Conservation (phyloP, 768 basidiomycete genomes). For the Lentinula raphanica region DNA sequence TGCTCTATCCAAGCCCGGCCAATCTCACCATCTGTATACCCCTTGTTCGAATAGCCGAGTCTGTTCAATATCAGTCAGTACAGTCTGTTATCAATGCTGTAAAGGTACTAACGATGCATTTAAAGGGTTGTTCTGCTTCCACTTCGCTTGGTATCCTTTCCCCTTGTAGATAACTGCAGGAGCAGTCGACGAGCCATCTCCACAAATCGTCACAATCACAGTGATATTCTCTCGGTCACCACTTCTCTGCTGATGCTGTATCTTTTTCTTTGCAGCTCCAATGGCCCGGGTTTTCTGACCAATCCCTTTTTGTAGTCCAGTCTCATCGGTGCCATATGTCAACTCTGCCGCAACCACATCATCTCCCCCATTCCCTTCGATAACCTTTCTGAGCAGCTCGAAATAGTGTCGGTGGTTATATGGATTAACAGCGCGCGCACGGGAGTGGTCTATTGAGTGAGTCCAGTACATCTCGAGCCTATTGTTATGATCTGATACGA, state of each 20-base stretch:
- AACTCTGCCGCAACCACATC: too few relatives aligned
- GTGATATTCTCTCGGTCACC: conserved; percentile 34
- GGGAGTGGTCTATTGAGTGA: conserved; percentile 14
- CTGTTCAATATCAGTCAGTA: not conserved
- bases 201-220: conserved; percentile 36
- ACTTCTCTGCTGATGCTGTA: conserved; percentile 28
- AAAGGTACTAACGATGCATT: not conserved
- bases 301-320: too few relatives aligned
- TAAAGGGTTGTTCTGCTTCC: conserved; percentile 23
- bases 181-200: conserved; percentile 23
- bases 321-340: too few relatives aligned
- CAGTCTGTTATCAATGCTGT: not conserved
- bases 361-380: too few relatives aligned
- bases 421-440: conserved; percentile 24
- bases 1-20: conserved; percentile 18
- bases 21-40: conserved; percentile 22
- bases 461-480: conserved; percentile 18
- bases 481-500: not conserved
- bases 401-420: conserved; percentile 21
- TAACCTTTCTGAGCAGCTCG: conserved; percentile 15
- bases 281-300: too few relatives aligned
- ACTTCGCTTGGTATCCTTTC: conserved; percentile 20
- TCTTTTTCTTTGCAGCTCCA: conserved; percentile 9
- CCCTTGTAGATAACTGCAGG: conserved; percentile 32
- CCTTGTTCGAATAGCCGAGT: conserved; percentile 6